Evolutionary conservation across 2,329 filamentous ascomycete species (phyloP).

Genomic region (Ustulina deusta): DNA sequence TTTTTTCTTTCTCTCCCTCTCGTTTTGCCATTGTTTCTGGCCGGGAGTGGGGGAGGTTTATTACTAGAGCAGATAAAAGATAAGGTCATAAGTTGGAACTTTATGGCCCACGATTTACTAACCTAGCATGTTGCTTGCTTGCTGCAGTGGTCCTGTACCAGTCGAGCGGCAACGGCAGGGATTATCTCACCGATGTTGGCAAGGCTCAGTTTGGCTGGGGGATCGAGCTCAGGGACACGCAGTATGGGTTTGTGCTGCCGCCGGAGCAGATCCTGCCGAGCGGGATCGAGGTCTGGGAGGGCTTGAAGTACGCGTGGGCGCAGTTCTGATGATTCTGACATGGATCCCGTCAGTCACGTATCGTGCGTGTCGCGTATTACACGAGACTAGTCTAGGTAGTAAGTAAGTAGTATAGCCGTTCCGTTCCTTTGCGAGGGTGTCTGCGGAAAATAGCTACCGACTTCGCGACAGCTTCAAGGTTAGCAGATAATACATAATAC

Average conservation of each 20-base stretch:
- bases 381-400: too few species aligned
- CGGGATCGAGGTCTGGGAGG: slow-evolving; percentile 52
- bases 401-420: not conserved
- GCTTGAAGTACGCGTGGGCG: slow-evolving; percentile 47
- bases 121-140: not conserved
- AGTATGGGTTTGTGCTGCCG: slow-evolving; percentile 55
- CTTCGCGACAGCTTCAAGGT: not conserved
- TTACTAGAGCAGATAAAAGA: not conserved
- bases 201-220: slow-evolving; percentile 55
- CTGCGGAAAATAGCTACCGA: not conserved
- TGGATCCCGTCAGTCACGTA: too few species aligned
- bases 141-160: slow-evolving; percentile 44
- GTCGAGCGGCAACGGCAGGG: slow-evolving; percentile 46
- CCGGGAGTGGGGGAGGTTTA: too few species aligned
- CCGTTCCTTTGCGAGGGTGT: not conserved
- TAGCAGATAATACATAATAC: not conserved
- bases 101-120: not conserved
- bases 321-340: slow-evolving; percentile 26
- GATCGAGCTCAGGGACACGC: slow-evolving; percentile 54
- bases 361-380: too few species aligned
- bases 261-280: slow-evolving; percentile 54
- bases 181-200: slow-evolving; percentile 47
- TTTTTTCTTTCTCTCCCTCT: not conserved
- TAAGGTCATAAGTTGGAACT: not conserved
- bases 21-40: not conserved